Conservation (phyloP, 106 monocot genomes). For the Acorus calamus region DNA sequence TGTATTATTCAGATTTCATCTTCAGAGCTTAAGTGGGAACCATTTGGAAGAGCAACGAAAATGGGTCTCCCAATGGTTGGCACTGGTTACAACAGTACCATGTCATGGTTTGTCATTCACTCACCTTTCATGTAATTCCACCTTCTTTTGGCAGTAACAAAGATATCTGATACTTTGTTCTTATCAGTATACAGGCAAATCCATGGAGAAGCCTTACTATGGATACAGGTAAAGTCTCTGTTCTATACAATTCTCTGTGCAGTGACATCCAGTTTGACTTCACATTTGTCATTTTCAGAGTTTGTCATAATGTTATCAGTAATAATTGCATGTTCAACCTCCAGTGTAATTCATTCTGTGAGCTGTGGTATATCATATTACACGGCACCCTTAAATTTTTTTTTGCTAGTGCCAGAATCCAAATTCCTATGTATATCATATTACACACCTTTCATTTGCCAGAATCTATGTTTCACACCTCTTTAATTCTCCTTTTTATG, state of each 20-base stretch:
- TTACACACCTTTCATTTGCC: too few species aligned
- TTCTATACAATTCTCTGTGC: not conserved
- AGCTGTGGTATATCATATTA: too few species aligned
- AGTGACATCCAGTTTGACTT: not conserved
- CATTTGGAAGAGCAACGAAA: slow-evolving; percentile 1
- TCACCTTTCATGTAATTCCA: not conserved
- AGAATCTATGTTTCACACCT: too few species aligned
- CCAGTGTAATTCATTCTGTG: too few species aligned
- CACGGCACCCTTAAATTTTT: too few species aligned
- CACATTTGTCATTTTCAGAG: not conserved
- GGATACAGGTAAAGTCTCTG: slow-evolving; percentile 24
- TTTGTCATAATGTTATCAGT: not conserved
- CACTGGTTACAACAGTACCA: slow-evolving; percentile 3
- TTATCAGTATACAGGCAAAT: slow-evolving; percentile 21
- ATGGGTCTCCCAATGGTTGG: slow-evolving; percentile 1
- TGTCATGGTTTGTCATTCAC: slow-evolving; percentile 31
- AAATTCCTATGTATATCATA: too few species aligned
- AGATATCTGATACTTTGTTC: slow-evolving; percentile 4
- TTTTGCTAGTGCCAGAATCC: too few species aligned
- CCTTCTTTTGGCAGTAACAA: not conserved
- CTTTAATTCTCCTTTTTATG: too few species aligned
- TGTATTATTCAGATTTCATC: slow-evolving; percentile 10
- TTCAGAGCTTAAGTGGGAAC: not conserved
- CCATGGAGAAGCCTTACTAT: slow-evolving; percentile 26
- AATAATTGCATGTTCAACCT: too few species aligned